Base-by-base conservation (phyloP, 1,284 basidiomycete genomes). In the Austroboletus niveus region DNA sequence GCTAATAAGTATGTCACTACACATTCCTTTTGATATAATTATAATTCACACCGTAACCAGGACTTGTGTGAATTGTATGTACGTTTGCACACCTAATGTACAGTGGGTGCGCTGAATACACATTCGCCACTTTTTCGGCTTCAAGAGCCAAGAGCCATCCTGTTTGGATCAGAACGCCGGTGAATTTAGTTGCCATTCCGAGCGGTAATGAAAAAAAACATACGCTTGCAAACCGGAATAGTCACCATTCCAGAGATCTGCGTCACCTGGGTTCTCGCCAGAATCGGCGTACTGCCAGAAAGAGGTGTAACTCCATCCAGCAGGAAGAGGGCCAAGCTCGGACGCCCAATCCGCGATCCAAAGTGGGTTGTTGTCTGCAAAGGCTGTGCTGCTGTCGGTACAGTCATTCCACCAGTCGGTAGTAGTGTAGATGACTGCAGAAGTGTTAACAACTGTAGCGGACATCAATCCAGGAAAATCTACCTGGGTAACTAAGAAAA, bases 361-460 rank as follows among this genome's bases (percentile, higher is more conserved):
- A 0, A 88, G 69, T 2, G 83, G 81, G 62, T 78, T 80, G 49
- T 71, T 75, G 8, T 60, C 49, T 11, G 64, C 76, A 57, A 85
- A 84, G 29, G 70, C 64, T 30, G 72, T 69, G 52, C 74, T 79
- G 64, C 82, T 79, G 8, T 80, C 79, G 3, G 84, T 85, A 67
- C 85, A 88, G 17, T 75, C 75, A 32, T 59, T 79, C 85, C 84
- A 88, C 85, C 84, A 87, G 59, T 79, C 74, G 1, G 82, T 81
- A 1, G 77, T 82, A 29, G 78, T 80, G 60, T 87, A 87, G 49
- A 87, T 84, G 42, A 80, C 80, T 72, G 34, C 11, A 20, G n/a
- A 2, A 15, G 11, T 14, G 10, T 24, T 15, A 35, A 60, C 27
- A 58, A 20, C 12, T 20, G 5, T 20, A 14, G 20, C 15, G 27